These are phyloP conservation scores for Meyerozyma guilliermondii DNA, from an alignment of 1,139 yeast species.

Conservation along the genomic window DNA sequence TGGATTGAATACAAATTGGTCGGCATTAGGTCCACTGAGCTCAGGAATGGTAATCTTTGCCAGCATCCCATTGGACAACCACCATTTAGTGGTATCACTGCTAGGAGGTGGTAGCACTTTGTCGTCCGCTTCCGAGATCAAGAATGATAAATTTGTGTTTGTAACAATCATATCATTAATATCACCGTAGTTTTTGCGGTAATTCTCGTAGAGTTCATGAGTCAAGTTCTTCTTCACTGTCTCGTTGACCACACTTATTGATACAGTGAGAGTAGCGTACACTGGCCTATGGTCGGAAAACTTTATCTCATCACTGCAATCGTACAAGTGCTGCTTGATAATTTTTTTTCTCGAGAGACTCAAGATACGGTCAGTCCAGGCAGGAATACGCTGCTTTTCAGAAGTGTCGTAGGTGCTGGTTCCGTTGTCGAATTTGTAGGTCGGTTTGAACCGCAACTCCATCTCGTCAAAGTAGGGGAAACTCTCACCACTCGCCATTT, in stretches of 20 bases:
- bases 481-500: constrained; percentile 65
- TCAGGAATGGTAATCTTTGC: constrained; percentile 59
- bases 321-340: constrained; percentile 62
- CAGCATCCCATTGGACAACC: constrained; percentile 76
- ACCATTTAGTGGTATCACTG: constrained; percentile 80
- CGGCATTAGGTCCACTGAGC: constrained; percentile 26
- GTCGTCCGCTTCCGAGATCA: constrained; percentile 22
- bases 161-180: constrained; percentile 38
- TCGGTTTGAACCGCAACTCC: constrained; percentile 75
- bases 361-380: constrained; percentile 90
- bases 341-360: constrained; percentile 41
- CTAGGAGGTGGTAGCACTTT: constrained; percentile 79
- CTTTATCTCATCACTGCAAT: constrained; percentile 51
- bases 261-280: constrained; percentile 59
- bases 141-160: constrained; percentile 24
- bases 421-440: constrained; percentile 89
- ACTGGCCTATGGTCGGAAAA: constrained; percentile 97
- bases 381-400: constrained; percentile 90
- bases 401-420: constrained; percentile 64
- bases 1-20: constrained; percentile 56
- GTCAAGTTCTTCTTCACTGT: constrained; percentile 52
- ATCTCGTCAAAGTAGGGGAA: constrained; percentile 70
- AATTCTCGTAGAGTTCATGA: constrained; percentile 53
- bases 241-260: constrained; percentile 68
- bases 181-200: constrained; percentile 38